A percentile compares a stretch with the other conserved stretches of the same genome.
phyloP scores from a whole-genome alignment of 345 rosid species.

The Euphorbia tirucalli region DNA sequence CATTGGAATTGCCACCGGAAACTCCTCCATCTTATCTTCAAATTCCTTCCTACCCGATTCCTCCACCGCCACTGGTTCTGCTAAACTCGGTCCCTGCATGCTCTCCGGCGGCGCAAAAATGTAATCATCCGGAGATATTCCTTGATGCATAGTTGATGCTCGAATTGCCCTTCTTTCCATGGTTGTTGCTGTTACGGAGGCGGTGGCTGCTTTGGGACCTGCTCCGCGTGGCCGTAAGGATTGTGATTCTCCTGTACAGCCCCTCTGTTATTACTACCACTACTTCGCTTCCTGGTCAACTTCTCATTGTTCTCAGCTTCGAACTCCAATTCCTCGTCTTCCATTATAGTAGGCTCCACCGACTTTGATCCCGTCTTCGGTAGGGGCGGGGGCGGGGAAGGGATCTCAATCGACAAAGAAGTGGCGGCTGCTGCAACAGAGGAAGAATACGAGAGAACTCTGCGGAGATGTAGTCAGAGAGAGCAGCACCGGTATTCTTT shows the following conservation, averaged over 20 bases:
- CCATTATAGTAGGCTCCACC: constrained; percentile 51
- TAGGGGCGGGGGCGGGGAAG: constrained; percentile 16
- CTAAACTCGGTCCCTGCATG: constrained; percentile 64
- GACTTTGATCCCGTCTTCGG: constrained; percentile 37
- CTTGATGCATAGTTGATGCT: constrained; percentile 12
- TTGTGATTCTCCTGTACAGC: constrained; percentile 4
- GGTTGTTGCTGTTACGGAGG: constrained; percentile 21
- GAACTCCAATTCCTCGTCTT: constrained; percentile 45
- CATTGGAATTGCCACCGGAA: constrained; percentile 25
- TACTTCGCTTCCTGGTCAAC: constrained; percentile 56
- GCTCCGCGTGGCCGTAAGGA: background rate
- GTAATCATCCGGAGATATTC: constrained; percentile 29
- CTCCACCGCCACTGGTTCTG: constrained; percentile 39
- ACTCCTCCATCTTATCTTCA: constrained; percentile 29
- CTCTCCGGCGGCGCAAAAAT: constrained; percentile 45
- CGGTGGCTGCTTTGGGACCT: constrained; percentile 20
- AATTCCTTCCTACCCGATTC: constrained; percentile 30
- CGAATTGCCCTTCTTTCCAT: constrained; percentile 10
- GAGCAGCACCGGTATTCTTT: constrained; percentile 96
- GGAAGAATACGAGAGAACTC: constrained; percentile 42
- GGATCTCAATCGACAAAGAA: background rate
- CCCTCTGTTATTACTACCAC: constrained; percentile 23
- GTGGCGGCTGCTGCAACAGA: constrained; percentile 3
- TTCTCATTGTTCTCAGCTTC: constrained; percentile 43
- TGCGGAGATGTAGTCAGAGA: constrained; percentile 70